Conservation (phyloP, 2,329 filamentous ascomycete genomes). For the Colletotrichum higginsianum region DNA sequence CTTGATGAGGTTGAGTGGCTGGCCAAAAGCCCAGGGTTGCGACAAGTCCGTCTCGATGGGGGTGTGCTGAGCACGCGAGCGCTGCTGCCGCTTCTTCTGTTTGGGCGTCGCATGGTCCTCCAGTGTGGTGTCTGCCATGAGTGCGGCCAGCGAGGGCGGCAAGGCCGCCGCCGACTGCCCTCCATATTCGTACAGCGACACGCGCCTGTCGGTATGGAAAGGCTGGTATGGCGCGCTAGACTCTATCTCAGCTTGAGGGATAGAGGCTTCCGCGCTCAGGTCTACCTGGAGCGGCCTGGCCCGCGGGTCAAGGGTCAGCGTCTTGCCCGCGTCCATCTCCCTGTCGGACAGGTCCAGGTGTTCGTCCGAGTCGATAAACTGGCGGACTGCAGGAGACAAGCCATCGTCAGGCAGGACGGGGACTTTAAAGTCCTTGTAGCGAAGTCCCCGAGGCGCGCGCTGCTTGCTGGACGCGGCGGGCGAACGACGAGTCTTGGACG, state of each 20-base stretch:
- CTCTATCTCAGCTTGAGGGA: constrained; percentile 88
- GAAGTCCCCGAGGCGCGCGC: constrained; percentile 67
- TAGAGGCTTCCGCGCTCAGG: constrained; percentile 73
- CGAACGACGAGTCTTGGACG: constrained; percentile 69
- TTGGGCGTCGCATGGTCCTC: constrained; percentile 56
- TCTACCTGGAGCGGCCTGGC: constrained; percentile 56
- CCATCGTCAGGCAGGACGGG: constrained; percentile 73
- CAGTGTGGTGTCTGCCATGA: constrained; percentile 59
- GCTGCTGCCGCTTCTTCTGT: constrained; percentile 56
- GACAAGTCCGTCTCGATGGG: constrained; percentile 36
- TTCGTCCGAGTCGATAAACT: constrained; percentile 71
- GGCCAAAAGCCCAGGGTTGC: constrained; percentile 72
- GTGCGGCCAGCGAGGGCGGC: constrained; percentile 55
- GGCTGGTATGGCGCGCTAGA: constrained; percentile 96
- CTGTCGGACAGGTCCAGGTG: constrained; percentile 68
- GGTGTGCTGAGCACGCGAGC: constrained; percentile 41
- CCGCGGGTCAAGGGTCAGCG: constrained; percentile 64
- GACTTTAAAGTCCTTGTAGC: constrained; percentile 78
- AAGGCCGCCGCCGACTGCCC: constrained; percentile 48
- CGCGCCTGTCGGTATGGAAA: constrained; percentile 91
- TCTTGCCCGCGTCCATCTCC: constrained; percentile 69
- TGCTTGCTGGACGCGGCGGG: constrained; percentile 68
- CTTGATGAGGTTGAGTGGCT: constrained; percentile 64
- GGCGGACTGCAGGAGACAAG: constrained; percentile 69
- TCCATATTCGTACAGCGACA: constrained; percentile 80